Evolutionary conservation across 2,329 filamentous ascomycete species (phyloP).

Genomic region (Capronia americana): DNA sequence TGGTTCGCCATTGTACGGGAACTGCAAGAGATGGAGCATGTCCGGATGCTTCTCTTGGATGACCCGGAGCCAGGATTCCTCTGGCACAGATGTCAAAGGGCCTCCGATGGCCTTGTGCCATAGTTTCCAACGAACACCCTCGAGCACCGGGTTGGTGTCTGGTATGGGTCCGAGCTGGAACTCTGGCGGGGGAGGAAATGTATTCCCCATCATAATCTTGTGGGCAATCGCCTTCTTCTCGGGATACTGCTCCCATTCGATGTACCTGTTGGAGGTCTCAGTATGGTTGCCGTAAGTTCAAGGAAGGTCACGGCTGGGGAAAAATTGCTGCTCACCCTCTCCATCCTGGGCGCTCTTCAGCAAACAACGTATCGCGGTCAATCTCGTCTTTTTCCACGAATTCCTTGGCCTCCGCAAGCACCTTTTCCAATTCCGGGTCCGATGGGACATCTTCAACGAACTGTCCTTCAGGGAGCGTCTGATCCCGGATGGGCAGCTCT

Average conservation of each 20-base stretch:
- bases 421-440: slow-evolving; percentile 31
- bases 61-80: slow-evolving; percentile 65
- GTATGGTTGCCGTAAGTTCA: too few relatives aligned
- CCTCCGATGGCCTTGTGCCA: slow-evolving; percentile 63
- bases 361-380: slow-evolving; percentile 49
- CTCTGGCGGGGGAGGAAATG: slow-evolving; percentile 59
- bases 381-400: slow-evolving; percentile 49
- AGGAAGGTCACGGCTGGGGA: background rate
- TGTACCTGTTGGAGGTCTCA: slow-evolving; percentile 53
- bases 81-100: slow-evolving; percentile 56
- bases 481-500: slow-evolving; percentile 56
- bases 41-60: slow-evolving; percentile 64
- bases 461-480: slow-evolving; percentile 49
- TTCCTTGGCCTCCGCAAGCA: slow-evolving; percentile 18
- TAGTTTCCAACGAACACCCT: slow-evolving; percentile 63
- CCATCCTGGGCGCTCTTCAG: slow-evolving; percentile 56
- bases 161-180: slow-evolving; percentile 64
- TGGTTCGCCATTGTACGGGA: slow-evolving; percentile 69
- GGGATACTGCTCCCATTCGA: slow-evolving; percentile 74
- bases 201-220: slow-evolving; percentile 61
- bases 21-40: slow-evolving; percentile 68
- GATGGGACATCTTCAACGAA: slow-evolving; percentile 44
- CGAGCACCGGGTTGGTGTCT: slow-evolving; percentile 63
- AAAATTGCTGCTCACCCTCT: slow-evolving; percentile 46
- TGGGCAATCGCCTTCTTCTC: slow-evolving; percentile 68